These are phyloP conservation scores for Zygosaccharomyces rouxii DNA, from an alignment of 805 yeast species.

Conservation along the genomic window DNA sequence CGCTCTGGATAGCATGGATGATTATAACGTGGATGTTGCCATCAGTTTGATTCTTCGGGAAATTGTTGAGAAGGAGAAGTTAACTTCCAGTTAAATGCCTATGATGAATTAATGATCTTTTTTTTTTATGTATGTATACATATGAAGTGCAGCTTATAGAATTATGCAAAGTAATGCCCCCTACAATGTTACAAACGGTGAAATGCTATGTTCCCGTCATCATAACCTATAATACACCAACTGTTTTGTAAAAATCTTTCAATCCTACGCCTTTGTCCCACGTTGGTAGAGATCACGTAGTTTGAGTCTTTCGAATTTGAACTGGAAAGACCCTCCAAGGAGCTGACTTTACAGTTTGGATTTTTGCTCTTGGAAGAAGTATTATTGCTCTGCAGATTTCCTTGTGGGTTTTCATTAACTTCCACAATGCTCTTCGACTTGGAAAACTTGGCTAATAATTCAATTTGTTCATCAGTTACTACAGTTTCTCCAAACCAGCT, in stretches of 20 bases:
- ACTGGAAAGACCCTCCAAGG: slow-evolving; percentile 4
- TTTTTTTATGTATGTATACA: not conserved
- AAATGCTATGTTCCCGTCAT: slow-evolving; percentile 29
- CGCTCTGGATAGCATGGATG: slow-evolving; percentile 51
- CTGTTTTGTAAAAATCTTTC: slow-evolving; percentile 10
- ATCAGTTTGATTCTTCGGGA: slow-evolving; percentile 57
- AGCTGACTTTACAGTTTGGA: slow-evolving; percentile 4
- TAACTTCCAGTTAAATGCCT: slow-evolving; percentile 7
- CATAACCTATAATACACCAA: slow-evolving; percentile 34
- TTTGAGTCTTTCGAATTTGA: not conserved
- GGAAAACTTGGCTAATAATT: slow-evolving; percentile 3
- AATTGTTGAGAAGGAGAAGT: slow-evolving; percentile 44
- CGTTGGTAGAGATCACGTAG: not conserved
- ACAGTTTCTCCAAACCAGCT: slow-evolving; percentile 27
- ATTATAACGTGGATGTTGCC: slow-evolving; percentile 52
- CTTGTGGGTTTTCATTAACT: slow-evolving; percentile 26
- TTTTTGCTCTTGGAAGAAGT: slow-evolving; percentile 5
- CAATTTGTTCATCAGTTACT: slow-evolving; percentile 8
- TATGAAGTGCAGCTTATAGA: not conserved
- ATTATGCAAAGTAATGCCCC: not conserved
- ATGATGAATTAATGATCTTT: not conserved
- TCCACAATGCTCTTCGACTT: slow-evolving; percentile 23
- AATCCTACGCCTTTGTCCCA: slow-evolving; percentile 21
- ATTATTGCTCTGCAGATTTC: slow-evolving; percentile 17
- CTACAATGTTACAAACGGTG: slow-evolving; percentile 7